phyloP scores from a whole-genome alignment of 768 basidiomycete genomes.

The Amanita pallidorosea region DNA sequence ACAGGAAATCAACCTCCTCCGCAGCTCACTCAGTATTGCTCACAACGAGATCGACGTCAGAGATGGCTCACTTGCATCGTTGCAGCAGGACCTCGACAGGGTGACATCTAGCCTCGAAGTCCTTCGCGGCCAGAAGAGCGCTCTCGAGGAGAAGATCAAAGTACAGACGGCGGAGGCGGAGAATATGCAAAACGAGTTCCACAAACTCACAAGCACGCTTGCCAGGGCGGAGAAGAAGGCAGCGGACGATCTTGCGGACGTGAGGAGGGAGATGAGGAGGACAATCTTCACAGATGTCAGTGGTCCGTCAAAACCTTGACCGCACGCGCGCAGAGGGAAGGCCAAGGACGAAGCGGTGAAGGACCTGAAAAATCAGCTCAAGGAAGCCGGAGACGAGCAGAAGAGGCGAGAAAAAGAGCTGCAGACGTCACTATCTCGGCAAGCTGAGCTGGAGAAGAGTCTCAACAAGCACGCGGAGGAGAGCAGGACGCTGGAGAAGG shows the following conservation, averaged over 20 bases:
- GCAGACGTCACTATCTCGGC: not conserved
- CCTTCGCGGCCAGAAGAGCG: conserved; percentile 1
- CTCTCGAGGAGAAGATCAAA: conserved; percentile 4
- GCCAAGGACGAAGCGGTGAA: conserved; percentile 11
- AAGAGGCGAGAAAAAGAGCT: conserved; percentile 1
- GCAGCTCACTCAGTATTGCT: not conserved
- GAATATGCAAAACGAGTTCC: not conserved
- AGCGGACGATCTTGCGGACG: conserved; percentile 1
- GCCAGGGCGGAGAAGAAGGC: conserved; percentile 6
- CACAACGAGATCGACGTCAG: conserved; percentile 2
- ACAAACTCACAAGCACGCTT: not conserved
- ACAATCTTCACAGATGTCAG: conserved; percentile 8
- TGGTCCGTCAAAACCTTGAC: conserved; percentile 9
- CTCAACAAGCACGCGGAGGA: conserved; percentile 2
- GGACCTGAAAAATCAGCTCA: conserved; percentile 1
- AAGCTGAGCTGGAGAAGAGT: conserved; percentile 2
- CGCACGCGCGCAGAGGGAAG: conserved; percentile 7
- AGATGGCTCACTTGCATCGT: not conserved
- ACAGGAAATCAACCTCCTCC: not conserved
- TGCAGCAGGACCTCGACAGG: conserved; percentile 2
- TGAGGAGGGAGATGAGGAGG: conserved; percentile 3
- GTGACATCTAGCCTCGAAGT: not conserved
- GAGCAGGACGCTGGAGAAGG: not conserved
- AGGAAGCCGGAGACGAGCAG: not conserved
- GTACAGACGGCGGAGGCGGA: conserved; percentile 1